Evolutionary conservation across 176 grass and related monocot genomes (phyloP).

Genomic region (Aegilops speltoides): DNA sequence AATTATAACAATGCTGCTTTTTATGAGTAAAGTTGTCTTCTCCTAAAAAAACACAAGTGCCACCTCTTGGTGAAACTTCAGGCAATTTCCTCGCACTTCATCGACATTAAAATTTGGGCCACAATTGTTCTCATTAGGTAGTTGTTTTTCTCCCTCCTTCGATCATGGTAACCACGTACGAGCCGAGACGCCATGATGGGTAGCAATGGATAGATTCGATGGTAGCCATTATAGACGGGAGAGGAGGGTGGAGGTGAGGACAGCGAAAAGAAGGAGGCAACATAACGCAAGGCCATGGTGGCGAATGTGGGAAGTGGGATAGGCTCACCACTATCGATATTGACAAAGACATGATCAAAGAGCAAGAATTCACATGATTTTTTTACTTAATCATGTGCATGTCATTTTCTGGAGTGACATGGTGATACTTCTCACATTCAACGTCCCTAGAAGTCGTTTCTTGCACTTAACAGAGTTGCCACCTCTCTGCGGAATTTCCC

Average conservation of each 20-base stretch:
- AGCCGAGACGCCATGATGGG: background rate
- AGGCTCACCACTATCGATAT: background rate
- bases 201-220: background rate
- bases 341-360: background rate
- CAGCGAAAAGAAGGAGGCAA: background rate
- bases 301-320: background rate
- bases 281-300: too few relatives aligned
- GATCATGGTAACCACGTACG: background rate
- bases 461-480: background rate
- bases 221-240: background rate
- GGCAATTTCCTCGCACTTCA: background rate
- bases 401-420: background rate
- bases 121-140: too few relatives aligned
- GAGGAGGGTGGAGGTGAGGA: background rate
- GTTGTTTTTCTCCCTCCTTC: too few relatives aligned
- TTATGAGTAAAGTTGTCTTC: background rate
- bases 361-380: background rate
- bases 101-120: too few relatives aligned
- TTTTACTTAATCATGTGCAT: background rate
- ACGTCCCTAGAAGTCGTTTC: background rate
- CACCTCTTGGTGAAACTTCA: background rate
- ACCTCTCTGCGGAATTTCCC: too few relatives aligned
- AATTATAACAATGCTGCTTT: background rate
- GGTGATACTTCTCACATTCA: background rate
- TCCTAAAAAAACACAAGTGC: background rate